Conservation (phyloP, 345 rosid species). For the Atalantia buxifolia region DNA sequence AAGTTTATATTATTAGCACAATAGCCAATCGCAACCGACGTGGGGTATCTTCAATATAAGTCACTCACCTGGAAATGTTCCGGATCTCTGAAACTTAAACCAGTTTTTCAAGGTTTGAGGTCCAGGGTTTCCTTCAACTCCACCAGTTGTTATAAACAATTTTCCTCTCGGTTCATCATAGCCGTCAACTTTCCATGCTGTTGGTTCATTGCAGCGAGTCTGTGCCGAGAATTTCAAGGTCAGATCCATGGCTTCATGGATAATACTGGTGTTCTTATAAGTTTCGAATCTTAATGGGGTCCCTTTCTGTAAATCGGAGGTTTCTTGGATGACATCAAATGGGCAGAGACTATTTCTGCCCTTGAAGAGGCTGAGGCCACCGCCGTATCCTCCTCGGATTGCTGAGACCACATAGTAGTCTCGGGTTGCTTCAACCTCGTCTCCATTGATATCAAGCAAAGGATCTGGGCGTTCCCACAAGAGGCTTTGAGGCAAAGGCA, state of each 20-base stretch:
- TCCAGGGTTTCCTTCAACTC: background rate
- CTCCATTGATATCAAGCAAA: too few relatives aligned
- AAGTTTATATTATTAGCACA: too few relatives aligned
- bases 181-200: background rate
- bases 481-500: too few relatives aligned
- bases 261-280: too few relatives aligned
- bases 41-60: too few relatives aligned
- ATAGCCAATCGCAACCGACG: too few relatives aligned
- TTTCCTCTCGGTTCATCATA: background rate
- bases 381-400: background rate
- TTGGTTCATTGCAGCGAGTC: background rate
- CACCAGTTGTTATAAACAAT: background rate
- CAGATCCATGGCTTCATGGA: background rate
- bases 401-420: background rate
- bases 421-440: background rate
- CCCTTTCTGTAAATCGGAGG: background rate
- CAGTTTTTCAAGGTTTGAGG: background rate
- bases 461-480: too few relatives aligned
- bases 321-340: background rate
- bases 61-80: too few relatives aligned
- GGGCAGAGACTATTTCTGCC: conserved; percentile 4
- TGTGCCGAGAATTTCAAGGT: background rate
- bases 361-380: background rate
- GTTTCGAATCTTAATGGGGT: background rate
- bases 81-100: background rate